Conservation (phyloP, 2,329 filamentous ascomycete genomes). For the Chaetomium globosum region DNA sequence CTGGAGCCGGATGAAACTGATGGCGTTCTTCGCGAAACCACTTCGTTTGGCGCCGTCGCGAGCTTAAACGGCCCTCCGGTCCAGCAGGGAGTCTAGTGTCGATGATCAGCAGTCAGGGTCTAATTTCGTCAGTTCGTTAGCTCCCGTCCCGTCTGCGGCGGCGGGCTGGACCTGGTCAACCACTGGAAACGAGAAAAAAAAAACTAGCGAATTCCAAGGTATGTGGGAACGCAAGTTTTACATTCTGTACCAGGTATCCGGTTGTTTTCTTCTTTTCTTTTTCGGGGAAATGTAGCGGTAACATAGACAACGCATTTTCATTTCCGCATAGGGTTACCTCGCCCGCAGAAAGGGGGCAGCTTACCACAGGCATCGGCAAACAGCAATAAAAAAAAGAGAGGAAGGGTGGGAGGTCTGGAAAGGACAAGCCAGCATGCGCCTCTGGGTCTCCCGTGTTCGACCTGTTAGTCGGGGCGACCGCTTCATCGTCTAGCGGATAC, state of each 20-base stretch:
- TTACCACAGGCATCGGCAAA: background rate
- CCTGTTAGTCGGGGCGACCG: background rate
- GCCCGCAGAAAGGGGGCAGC: background rate
- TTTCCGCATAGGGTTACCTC: background rate
- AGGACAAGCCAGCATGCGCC: background rate
- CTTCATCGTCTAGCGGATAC: background rate
- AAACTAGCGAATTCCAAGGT: background rate
- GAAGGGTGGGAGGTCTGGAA: background rate
- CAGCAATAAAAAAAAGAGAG: background rate
- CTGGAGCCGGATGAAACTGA: conserved; percentile 24
- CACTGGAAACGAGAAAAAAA: background rate
- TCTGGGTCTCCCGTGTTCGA: background rate
- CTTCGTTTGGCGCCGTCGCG: conserved; percentile 33
- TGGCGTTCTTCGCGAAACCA: conserved; percentile 23
- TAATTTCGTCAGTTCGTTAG: conserved; percentile 2
- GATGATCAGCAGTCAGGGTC: conserved; percentile 14
- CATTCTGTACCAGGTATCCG: background rate
- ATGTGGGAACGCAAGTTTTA: conserved; percentile 3
- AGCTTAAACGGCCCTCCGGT: conserved; percentile 21
- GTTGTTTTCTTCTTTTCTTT: background rate
- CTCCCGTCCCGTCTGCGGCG: conserved; percentile 12
- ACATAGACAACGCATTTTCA: background rate
- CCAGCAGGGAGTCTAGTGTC: conserved; percentile 3
- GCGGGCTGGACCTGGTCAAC: background rate
- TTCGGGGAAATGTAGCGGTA: background rate